phyloP scores from a whole-genome alignment of 805 yeast species.

The Wickerhamomyces ciferrii region DNA sequence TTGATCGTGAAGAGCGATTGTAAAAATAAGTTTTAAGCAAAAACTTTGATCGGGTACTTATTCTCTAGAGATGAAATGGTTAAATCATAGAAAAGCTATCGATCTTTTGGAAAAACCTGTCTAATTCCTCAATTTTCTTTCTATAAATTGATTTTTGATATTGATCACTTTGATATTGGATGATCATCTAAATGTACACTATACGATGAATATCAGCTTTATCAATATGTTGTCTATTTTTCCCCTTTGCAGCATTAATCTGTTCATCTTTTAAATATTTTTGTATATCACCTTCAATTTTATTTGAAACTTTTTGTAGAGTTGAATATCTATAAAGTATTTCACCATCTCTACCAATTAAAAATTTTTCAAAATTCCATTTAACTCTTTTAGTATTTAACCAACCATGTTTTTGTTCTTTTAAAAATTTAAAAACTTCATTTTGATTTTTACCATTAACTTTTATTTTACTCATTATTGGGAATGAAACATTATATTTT shows the following conservation, averaged over 20 bases:
- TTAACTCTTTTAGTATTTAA: conserved; percentile 60
- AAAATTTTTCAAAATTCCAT: conserved; percentile 75
- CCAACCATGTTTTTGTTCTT: conserved; percentile 49
- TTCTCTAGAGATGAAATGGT: too few species aligned
- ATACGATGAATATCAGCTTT: background rate
- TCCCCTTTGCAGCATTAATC: background rate
- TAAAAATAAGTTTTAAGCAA: too few species aligned
- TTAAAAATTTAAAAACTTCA: conserved; percentile 67
- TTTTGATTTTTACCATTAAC: conserved; percentile 73
- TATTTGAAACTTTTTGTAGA: conserved; percentile 42
- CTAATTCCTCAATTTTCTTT: too few species aligned
- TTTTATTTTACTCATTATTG: conserved; percentile 68
- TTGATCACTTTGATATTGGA: background rate
- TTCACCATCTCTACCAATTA: conserved; percentile 48
- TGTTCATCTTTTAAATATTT: background rate
- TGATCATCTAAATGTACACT: background rate
- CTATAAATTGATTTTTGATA: too few species aligned
- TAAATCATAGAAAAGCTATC: too few species aligned
- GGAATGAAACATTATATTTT: conserved; percentile 80
- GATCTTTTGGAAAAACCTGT: too few species aligned
- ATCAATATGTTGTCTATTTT: background rate
- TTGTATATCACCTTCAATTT: background rate
- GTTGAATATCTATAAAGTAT: conserved; percentile 54
- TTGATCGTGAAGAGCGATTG: too few species aligned
- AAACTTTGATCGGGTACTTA: too few species aligned